Percentiles rank a stretch among this genome's conserved stretches.
Evolutionary conservation across 306 rosid species (phyloP).

Genomic region (barrel medic (Medicago truncatula)): DNA sequence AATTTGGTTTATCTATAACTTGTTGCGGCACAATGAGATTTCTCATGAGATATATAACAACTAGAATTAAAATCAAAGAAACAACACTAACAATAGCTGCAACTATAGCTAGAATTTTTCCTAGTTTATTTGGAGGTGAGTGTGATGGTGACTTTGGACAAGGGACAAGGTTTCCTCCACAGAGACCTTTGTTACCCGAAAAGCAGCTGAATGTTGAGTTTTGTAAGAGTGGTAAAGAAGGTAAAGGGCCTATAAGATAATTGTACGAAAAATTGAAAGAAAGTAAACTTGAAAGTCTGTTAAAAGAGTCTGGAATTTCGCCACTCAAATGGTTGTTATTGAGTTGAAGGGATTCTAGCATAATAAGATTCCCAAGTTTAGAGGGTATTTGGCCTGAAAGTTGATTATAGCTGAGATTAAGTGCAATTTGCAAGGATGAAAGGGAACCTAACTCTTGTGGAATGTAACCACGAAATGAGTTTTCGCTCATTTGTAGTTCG

Average conservation of each 20-base stretch:
- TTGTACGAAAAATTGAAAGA: constrained; percentile 77
- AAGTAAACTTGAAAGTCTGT: constrained; percentile 58
- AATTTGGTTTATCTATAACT: constrained; percentile 43
- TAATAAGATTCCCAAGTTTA: constrained; percentile 65
- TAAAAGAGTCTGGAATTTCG: constrained; percentile 61
- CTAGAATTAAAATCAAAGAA: constrained; percentile 65
- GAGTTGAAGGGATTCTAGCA: constrained; percentile 66
- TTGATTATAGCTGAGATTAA: constrained; percentile 73
- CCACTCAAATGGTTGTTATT: constrained; percentile 73
- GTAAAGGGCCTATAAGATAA: constrained; percentile 72
- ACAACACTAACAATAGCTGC: constrained; percentile 67
- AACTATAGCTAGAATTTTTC: constrained; percentile 58
- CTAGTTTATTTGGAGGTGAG: constrained; percentile 41
- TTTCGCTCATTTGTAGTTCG: constrained; percentile 74
- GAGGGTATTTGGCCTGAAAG: constrained; percentile 60
- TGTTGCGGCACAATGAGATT: constrained; percentile 44
- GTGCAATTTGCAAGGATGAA: constrained; percentile 69
- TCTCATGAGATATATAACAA: constrained; percentile 63
- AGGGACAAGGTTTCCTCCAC: constrained; percentile 63
- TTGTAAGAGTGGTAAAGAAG: constrained; percentile 59
- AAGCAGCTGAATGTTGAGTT: constrained; percentile 60
- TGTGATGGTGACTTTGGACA: constrained; percentile 50
- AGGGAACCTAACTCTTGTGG: constrained; percentile 69
- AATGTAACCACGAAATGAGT: constrained; percentile 68
- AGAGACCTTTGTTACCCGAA: constrained; percentile 65